Evolutionary conservation across 208 protist species (phyloP), one percentile per base, ranked within the genome.

Genomic region (Chromosphaera perkinsii): DNA sequence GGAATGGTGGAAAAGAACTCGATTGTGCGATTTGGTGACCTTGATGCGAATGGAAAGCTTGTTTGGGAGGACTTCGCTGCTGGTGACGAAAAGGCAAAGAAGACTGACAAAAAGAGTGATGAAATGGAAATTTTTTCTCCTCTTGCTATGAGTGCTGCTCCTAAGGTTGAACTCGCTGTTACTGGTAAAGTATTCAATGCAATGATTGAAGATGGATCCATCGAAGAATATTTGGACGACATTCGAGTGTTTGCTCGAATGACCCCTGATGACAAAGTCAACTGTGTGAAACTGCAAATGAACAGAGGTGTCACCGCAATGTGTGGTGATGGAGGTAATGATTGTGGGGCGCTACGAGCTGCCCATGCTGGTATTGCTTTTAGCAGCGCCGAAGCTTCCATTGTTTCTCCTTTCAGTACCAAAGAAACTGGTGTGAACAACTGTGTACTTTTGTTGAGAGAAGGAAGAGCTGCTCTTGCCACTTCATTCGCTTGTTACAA

Each of bases 191-290:
- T 43, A 3, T 73, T 77, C 58, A 60, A 32, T 17, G 22, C 48
- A 1, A 36, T 77, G n/a, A 43, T 29, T 24, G 17, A 31, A 5
- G 14, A 9, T 31, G 61, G 61, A 29, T 12, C 35, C 20, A 24
- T 60, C 3, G n/a, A 29, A 22, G 1, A 40, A 3, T 22, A 27
- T 20, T 56, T 80, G 9, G 27, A 43, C 22, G 3, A 63, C 27
- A 56, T 76, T 20, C 51, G 55, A 14, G 77, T 90, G 2, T 88
- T 88, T 68, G 86, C 86, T 24, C 62, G 84, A 17, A 81, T 85
- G 33, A 80, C 82, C 20, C 87, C 87, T 5, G 64, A 83, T 27
- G 79, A 88, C 42, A 90, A 90, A 63, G 67, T 83, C 57, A 39
- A 51, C 3, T 71, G 79, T 31, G 51, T 58, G 24, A 31, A 58